A percentile compares a stretch with the other conserved stretches of the same genome.
phyloP scores from a whole-genome alignment of 1,284 basidiomycete genomes.

The Fomitopsis palustris region DNA sequence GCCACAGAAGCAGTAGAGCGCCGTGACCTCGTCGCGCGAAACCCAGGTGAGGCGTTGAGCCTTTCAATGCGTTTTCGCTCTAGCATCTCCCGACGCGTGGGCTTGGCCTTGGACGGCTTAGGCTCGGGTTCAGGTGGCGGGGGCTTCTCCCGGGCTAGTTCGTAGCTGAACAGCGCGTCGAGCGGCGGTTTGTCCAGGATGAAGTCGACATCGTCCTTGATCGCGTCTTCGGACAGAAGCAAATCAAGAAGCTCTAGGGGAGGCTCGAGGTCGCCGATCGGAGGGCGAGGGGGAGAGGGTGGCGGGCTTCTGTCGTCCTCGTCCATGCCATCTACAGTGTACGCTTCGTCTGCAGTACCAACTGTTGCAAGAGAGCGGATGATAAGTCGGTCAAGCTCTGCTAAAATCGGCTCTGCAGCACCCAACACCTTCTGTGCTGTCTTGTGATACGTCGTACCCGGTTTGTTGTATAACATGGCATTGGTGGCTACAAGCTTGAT shows the following conservation, averaged over 20 bases:
- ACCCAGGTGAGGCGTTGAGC: constrained; percentile 33
- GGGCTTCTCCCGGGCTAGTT: constrained; percentile 59
- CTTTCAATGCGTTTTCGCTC: constrained; percentile 21
- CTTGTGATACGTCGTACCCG: constrained; percentile 71
- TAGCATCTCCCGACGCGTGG: constrained; percentile 37
- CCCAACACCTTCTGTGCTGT: constrained; percentile 69
- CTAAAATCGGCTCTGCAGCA: constrained; percentile 55
- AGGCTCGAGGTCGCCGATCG: constrained; percentile 70
- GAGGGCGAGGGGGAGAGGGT: constrained; percentile 15
- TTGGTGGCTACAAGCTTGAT: constrained; percentile 83
- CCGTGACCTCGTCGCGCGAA: constrained; percentile 47
- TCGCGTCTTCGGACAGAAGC: constrained; percentile 45
- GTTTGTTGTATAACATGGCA: constrained; percentile 84
- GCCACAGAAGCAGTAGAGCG: constrained; percentile 20
- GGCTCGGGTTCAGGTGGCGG: constrained; percentile 43
- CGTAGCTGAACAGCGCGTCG: constrained; percentile 64
- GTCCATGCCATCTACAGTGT: background rate
- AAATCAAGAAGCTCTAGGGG: constrained; percentile 52
- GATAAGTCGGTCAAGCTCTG: constrained; percentile 43
- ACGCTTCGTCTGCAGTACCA: background rate
- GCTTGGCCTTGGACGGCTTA: constrained; percentile 24
- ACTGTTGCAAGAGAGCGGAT: background rate
- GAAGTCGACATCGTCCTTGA: constrained; percentile 50
- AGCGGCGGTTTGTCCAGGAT: constrained; percentile 57
- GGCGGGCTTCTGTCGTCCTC: background rate